Conservation (phyloP, 768 basidiomycete species). For the Coprinopsis strossmayeri region DNA sequence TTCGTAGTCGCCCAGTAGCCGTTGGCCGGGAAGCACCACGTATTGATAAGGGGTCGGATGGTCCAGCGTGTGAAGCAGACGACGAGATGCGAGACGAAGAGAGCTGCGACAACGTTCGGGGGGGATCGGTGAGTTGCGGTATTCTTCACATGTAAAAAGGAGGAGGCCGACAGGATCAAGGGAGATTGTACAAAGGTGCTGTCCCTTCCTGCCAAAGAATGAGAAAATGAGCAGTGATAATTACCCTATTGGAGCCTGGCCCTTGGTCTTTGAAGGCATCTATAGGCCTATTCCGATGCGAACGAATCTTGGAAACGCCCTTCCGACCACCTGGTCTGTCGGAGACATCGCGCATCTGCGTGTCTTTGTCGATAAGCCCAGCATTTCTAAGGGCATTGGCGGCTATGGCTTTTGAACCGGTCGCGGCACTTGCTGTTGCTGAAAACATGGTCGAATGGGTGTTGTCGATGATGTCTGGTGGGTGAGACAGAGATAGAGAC, state of each 20-base stretch:
- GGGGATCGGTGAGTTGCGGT: constrained; percentile 30
- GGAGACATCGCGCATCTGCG: constrained; percentile 64
- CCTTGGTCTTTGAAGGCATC: constrained; percentile 53
- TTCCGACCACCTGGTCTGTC: constrained; percentile 73
- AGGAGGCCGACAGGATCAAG: constrained; percentile 30
- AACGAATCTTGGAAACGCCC: constrained; percentile 51
- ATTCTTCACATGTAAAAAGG: constrained; percentile 29
- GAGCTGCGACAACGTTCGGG: constrained; percentile 29
- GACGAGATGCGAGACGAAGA: constrained; percentile 21
- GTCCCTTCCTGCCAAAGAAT: constrained; percentile 23
- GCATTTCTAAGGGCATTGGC: constrained; percentile 59
- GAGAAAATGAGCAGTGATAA: constrained; percentile 39
- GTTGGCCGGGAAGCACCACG: constrained; percentile 55
- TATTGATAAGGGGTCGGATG: constrained; percentile 53
- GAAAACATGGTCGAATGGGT: constrained; percentile 41
- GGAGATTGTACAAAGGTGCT: constrained; percentile 20
- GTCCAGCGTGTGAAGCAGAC: constrained; percentile 27
- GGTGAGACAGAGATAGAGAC: background rate
- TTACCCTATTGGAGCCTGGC: constrained; percentile 50
- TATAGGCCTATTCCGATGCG: constrained; percentile 53
- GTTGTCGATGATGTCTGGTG: too few species aligned
- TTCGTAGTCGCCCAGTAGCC: constrained; percentile 47
- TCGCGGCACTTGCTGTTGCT: constrained; percentile 32
- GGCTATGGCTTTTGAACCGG: constrained; percentile 44
- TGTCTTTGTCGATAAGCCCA: constrained; percentile 72